phyloP scores from a whole-genome alignment of 495 filamentous ascomycete genomes.

The Penicillium herquei region DNA sequence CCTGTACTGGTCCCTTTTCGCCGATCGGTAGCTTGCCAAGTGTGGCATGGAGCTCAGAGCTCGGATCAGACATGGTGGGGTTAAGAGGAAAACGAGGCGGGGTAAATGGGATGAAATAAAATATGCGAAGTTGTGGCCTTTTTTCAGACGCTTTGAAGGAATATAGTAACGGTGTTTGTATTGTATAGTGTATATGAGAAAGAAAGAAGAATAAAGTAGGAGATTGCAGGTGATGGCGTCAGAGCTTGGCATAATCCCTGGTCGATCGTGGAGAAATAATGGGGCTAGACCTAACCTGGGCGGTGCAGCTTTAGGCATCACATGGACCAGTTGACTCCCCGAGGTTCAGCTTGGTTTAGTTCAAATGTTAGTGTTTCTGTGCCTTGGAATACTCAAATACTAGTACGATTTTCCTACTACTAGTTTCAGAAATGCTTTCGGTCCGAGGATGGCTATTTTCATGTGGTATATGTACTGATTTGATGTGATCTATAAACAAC shows the following conservation, averaged over 20 bases:
- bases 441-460: not conserved
- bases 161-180: too few relatives aligned
- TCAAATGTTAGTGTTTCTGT: not conserved
- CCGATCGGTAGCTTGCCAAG: constrained; percentile 46
- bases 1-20: constrained; percentile 33
- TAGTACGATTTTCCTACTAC: too few relatives aligned
- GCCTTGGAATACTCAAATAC: not conserved
- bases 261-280: constrained; percentile 29
- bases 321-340: not conserved
- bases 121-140: not conserved
- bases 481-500: not conserved
- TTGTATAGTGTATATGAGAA: too few relatives aligned
- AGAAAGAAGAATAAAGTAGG: too few relatives aligned
- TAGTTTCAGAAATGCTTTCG: too few relatives aligned
- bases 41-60: constrained; percentile 43
- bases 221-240: constrained; percentile 24
- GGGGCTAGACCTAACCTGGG: constrained; percentile 24
- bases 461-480: not conserved
- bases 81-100: not conserved
- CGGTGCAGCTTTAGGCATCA: not conserved
- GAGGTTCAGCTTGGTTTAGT: not conserved
- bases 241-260: constrained; percentile 19
- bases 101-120: not conserved
- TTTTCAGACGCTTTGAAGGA: too few relatives aligned
- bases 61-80: constrained; percentile 26